A percentile compares a stretch with the other conserved stretches of the same genome.
These are phyloP conservation scores for Kickxella alabastrina DNA, from an alignment of 192 early-diverging fungal species.

Conservation along the genomic window DNA sequence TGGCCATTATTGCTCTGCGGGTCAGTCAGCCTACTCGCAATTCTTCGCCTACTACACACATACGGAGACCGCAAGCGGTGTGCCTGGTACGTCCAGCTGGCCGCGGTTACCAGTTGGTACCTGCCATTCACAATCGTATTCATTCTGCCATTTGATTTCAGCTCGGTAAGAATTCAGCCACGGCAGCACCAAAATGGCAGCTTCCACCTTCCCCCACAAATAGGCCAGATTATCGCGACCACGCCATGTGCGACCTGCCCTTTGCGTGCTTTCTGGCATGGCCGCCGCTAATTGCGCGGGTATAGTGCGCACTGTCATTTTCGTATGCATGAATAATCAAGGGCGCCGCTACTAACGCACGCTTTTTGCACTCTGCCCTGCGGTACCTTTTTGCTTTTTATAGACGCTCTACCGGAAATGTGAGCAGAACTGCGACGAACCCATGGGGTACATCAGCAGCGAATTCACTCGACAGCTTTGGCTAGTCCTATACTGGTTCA, in stretches of 20 bases:
- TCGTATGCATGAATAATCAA: neutral
- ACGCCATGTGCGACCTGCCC: too few species aligned
- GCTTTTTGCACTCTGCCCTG: too few species aligned
- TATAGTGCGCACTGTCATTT: neutral
- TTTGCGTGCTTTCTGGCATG: too few species aligned
- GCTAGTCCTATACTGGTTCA: conserved; percentile 85
- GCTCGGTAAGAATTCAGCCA: conserved; percentile 60
- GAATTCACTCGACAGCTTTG: conserved; percentile 74
- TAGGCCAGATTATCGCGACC: too few species aligned
- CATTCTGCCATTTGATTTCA: conserved; percentile 85
- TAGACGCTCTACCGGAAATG: conserved; percentile 71
- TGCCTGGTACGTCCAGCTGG: conserved; percentile 81
- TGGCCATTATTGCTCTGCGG: conserved; percentile 52
- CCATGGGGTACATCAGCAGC: conserved; percentile 69
- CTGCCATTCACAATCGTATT: conserved; percentile 89
- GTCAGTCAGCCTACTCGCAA: conserved; percentile 53
- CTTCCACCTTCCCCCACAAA: too few species aligned
- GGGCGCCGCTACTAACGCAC: neutral
- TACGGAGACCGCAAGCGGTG: conserved; percentile 73
- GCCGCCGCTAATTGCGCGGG: neutral
- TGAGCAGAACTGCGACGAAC: conserved; percentile 64
- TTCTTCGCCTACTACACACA: conserved; percentile 61
- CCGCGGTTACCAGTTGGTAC: conserved; percentile 76
- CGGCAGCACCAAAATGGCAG: conserved; percentile 34
- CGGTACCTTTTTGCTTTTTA: too few species aligned